Conservation (phyloP, 768 basidiomycete species). For the Suillus cothurnatus region DNA sequence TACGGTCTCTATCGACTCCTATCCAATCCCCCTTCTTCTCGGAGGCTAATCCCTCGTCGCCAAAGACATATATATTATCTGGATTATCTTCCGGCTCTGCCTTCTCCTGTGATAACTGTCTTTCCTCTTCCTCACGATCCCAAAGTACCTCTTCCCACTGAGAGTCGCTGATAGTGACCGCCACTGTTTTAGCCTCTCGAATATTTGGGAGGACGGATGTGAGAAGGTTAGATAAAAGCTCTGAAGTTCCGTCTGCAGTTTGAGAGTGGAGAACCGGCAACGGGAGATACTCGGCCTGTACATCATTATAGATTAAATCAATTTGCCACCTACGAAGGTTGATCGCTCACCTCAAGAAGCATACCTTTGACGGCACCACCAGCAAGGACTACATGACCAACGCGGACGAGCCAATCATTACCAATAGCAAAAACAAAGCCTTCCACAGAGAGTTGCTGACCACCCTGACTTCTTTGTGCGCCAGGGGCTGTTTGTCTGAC, state of each 20-base stretch:
- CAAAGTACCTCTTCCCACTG: conserved; percentile 84
- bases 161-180: conserved; percentile 74
- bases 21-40: conserved; percentile 69
- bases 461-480: conserved; percentile 50
- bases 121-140: conserved; percentile 68
- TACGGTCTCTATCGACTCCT: conserved; percentile 75
- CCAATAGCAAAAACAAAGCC: conserved; percentile 77
- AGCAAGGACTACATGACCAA: conserved; percentile 75
- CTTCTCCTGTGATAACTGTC: conserved; percentile 23
- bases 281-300: conserved; percentile 81
- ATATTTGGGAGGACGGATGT: conserved; percentile 76
- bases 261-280: conserved; percentile 68
- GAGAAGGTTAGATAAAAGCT: conserved; percentile 73
- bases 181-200: conserved; percentile 71
- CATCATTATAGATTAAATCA: not conserved
- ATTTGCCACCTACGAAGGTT: not conserved
- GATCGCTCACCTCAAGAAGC: conserved; percentile 67
- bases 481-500: conserved; percentile 52
- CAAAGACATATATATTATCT: conserved; percentile 65
- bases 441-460: conserved; percentile 72
- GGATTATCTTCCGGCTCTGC: conserved; percentile 22
- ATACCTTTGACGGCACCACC: conserved; percentile 82
- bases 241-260: conserved; percentile 66
- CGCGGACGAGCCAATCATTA: conserved; percentile 79
- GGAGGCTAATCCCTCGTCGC: conserved; percentile 53